Percentiles rank a stretch among this genome's conserved stretches.
phyloP scores from a whole-genome alignment of 2,329 filamentous ascomycete species.

The Beauveria bassiana region DNA sequence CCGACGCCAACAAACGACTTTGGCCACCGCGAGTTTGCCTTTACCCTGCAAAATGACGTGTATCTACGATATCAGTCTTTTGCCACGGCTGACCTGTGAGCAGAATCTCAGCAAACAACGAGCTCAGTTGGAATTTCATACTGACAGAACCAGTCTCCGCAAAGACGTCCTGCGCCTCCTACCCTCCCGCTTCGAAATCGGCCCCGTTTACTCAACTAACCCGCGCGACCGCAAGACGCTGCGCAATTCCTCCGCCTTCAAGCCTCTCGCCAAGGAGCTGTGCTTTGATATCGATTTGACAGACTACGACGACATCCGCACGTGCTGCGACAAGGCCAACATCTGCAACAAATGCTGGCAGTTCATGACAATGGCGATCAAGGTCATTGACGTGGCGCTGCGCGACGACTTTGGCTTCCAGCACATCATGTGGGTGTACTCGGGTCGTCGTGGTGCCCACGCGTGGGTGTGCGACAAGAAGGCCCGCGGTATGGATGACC shows the following conservation, averaged over 20 bases:
- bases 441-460: constrained; percentile 90
- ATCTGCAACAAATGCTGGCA: constrained; percentile 94
- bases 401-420: constrained; percentile 94
- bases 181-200: constrained; percentile 94
- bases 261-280: constrained; percentile 82
- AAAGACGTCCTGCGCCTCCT: constrained; percentile 86
- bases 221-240: constrained; percentile 87
- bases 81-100: constrained; percentile 44
- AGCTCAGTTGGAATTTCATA: neutral
- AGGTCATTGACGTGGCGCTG: constrained; percentile 79
- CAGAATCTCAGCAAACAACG: neutral
- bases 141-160: constrained; percentile 51
- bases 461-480: constrained; percentile 95
- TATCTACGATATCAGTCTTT: constrained; percentile 85
- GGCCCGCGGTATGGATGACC: constrained; percentile 77
- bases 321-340: constrained; percentile 86
- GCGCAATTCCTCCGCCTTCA: constrained; percentile 72
- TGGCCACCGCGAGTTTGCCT: constrained; percentile 88
- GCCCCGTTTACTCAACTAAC: constrained; percentile 91
- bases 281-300: constrained; percentile 99
- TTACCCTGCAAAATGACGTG: constrained; percentile 85
- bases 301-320: constrained; percentile 94
- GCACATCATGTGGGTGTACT: constrained; percentile 98
- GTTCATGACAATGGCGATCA: constrained; percentile 97
- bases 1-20: constrained; percentile 82